Conservation (phyloP, 176 grass and related monocot species). For the Carex kokanica region DNA sequence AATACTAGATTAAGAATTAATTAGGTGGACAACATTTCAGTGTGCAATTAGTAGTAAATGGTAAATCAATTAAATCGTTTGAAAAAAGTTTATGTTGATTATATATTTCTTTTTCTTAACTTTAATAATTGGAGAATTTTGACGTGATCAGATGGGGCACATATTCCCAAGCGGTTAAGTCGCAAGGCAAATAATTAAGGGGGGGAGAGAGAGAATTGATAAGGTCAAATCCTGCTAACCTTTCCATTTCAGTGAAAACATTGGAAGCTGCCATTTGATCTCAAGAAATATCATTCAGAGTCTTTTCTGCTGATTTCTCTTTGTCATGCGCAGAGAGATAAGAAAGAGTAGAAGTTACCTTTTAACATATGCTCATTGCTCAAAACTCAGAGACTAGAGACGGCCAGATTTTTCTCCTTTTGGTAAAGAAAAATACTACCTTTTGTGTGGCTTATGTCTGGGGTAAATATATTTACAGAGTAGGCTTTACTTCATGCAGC, state of each 20-base stretch:
- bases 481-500: neutral
- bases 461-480: too few species aligned
- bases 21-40: neutral
- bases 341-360: neutral
- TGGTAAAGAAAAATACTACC: neutral
- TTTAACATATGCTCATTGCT: neutral
- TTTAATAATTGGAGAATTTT: neutral
- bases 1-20: neutral
- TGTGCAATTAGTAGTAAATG: neutral
- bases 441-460: neutral
- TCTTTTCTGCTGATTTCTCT: slow-evolving; percentile 5
- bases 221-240: neutral
- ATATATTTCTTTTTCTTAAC: neutral
- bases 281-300: neutral
- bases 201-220: neutral
- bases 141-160: neutral
- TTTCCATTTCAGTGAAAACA: slow-evolving; percentile 21
- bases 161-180: neutral
- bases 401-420: neutral
- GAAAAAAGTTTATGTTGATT: neutral
- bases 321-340: neutral
- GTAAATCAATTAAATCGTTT: neutral
- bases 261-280: slow-evolving; percentile 18
- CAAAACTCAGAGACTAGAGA: neutral
- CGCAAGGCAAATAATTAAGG: neutral